These are phyloP conservation scores for Obba rivulosa DNA, from an alignment of 768 basidiomycete genomes.

Conservation along the genomic window DNA sequence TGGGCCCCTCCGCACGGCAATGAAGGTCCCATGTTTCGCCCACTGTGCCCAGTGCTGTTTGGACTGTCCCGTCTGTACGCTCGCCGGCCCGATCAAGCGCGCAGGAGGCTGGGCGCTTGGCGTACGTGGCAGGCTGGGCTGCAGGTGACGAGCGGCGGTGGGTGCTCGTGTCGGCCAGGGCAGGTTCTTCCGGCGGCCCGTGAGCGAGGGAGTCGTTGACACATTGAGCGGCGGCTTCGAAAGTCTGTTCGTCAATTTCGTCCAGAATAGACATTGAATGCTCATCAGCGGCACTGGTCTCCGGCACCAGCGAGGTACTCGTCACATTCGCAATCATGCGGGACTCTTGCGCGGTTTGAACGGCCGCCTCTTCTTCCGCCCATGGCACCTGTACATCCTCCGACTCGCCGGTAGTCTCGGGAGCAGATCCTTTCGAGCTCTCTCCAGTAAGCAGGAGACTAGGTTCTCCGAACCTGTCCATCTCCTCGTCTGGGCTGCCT, in stretches of 20 bases:
- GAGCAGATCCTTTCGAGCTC: no score
- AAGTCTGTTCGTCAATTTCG: background rate
- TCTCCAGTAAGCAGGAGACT: slow-evolving; percentile 1
- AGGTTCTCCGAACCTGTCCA: background rate
- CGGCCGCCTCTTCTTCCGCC: background rate
- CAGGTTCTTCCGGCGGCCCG: no score
- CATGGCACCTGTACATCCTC: background rate
- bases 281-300: background rate
- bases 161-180: no score
- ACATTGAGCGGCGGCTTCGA: background rate
- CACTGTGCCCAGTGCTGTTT: slow-evolving; percentile 48
- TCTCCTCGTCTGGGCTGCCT: background rate
- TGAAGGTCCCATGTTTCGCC: slow-evolving; percentile 45
- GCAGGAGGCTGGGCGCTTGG: slow-evolving; percentile 1
- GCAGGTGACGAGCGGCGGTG: background rate
- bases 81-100: background rate
- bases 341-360: no score
- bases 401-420: no score
- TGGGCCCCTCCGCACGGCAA: slow-evolving; percentile 7
- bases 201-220: no score
- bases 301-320: background rate
- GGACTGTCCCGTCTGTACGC: slow-evolving; percentile 14
- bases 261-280: background rate
- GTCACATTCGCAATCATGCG: background rate
- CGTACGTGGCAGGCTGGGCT: slow-evolving; percentile 1